Conservation (phyloP, 2,329 filamentous ascomycete species). For the Ophiostoma himal-ulmi region DNA sequence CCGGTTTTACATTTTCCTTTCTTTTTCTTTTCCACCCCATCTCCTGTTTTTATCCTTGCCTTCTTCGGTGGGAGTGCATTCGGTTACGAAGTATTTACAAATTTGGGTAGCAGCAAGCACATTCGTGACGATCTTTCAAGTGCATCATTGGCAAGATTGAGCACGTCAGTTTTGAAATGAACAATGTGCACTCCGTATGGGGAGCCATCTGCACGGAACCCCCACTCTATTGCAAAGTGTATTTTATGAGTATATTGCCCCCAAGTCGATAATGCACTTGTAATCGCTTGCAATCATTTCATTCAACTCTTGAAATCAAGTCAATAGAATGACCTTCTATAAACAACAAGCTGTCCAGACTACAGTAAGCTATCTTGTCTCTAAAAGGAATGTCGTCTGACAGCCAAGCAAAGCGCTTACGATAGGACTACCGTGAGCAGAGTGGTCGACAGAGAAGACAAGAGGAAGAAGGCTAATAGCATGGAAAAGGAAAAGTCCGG, state of each 20-base stretch:
- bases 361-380: background rate
- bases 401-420: background rate
- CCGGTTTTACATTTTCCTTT: background rate
- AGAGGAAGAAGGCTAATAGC: background rate
- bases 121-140: background rate
- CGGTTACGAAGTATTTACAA: background rate
- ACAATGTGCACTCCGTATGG: background rate
- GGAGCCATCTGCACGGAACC: background rate
- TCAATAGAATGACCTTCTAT: background rate
- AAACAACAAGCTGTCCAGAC: background rate
- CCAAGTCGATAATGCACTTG: background rate
- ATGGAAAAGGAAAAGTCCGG: background rate
- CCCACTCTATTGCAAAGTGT: background rate
- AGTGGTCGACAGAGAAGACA: background rate
- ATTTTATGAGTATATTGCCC: background rate
- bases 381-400: slow-evolving; percentile 8
- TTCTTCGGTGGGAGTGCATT: background rate
- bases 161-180: background rate
- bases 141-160: slow-evolving; percentile 6
- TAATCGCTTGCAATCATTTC: background rate
- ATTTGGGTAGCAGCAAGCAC: background rate
- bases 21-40: background rate
- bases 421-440: background rate
- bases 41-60: background rate
- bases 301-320: background rate